Percentiles rank a stretch among this genome's conserved stretches.
Conservation (phyloP, 2,329 filamentous ascomycete species). For the Colletotrichum karsti region DNA sequence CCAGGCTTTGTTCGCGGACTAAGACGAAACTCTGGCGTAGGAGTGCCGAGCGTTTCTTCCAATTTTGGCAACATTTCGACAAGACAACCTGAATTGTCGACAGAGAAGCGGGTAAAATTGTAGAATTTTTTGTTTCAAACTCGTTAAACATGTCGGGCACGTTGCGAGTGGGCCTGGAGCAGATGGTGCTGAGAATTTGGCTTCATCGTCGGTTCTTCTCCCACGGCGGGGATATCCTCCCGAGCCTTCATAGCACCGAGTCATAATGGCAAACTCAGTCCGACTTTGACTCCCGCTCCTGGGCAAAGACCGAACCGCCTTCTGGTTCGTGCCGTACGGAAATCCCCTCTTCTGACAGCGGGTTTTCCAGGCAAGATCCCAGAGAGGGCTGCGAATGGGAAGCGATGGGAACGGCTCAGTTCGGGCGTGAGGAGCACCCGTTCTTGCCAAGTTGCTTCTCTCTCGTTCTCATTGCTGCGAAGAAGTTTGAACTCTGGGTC, state of each 20-base stretch:
- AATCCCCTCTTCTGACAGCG: slow-evolving; percentile 13
- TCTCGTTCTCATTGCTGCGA: slow-evolving; percentile 4
- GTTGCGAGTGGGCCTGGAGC: not conserved
- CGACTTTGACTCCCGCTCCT: not conserved
- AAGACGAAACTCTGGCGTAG: slow-evolving; percentile 10
- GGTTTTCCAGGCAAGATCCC: slow-evolving; percentile 19
- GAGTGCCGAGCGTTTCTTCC: slow-evolving; percentile 3
- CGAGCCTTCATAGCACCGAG: not conserved
- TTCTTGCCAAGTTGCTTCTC: slow-evolving; percentile 8
- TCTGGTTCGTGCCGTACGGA: slow-evolving; percentile 14
- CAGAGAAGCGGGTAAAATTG: not conserved
- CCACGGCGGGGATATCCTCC: slow-evolving; percentile 9
- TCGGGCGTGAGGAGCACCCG: not conserved
- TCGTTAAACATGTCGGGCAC: slow-evolving; percentile 10
- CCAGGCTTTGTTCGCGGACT: slow-evolving; percentile 6
- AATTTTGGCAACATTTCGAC: slow-evolving; percentile 5
- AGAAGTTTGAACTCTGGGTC: slow-evolving; percentile 11
- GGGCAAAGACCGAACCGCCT: not conserved
- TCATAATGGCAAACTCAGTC: slow-evolving; percentile 5
- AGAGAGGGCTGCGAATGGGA: slow-evolving; percentile 16
- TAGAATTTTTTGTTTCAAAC: slow-evolving; percentile 7
- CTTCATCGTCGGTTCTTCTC: not conserved
- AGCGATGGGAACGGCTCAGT: slow-evolving; percentile 1
- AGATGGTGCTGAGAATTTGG: not conserved
- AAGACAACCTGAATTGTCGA: not conserved